Base-by-base conservation (phyloP, 306 rosid genomes). In the Canavalia gladiata region DNA sequence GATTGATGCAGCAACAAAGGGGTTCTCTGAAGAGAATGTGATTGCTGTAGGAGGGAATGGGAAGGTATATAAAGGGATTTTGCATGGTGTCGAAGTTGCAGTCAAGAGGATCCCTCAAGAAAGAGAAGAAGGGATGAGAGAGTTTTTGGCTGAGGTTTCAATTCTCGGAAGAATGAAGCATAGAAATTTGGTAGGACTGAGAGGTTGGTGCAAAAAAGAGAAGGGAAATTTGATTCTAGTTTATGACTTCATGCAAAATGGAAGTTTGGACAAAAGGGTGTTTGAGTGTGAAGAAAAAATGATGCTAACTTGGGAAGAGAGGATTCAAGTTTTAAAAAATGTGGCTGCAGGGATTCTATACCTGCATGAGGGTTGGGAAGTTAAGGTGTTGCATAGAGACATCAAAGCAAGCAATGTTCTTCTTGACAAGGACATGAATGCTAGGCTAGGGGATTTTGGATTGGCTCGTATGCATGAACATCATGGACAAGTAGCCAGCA, bases 131-230 rank as follows among this genome's bases (percentile, higher is more conserved):
- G 92, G 92, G 25, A 81, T 88, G 94, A 82, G 87, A 57, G 94
- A 84, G 87, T 93, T 93, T 68, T 54, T 93, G 63, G 92, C 92
- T 1, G 94, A 93, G 86, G 79, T 93, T 74, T 87, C 92, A 60
- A 91, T 91, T 81, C 33, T 93, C 8, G 94, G 96, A 29, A 91
- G 94, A 83, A 68, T 93, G 81, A 86, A 86, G 72, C 96, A 93
- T 50, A 87, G 86, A 78, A 91, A 91, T 30, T 83, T 91, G 43
- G 94, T 91, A 11, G 84, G 88, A 18, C 54, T 90, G 12, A 86
- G 83, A 83, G 97, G 96, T n/a, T 93, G 97, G 97, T 93, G 94
- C 77, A 93, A 84, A 65, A 84, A 78, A 51, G 92, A 88, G 35
- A 88, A 65, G 35, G 85, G 87, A 65, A 88, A 71, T 67, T 84